Conservation (phyloP, 129 eudicot species). For the Flaveria bidentis region DNA sequence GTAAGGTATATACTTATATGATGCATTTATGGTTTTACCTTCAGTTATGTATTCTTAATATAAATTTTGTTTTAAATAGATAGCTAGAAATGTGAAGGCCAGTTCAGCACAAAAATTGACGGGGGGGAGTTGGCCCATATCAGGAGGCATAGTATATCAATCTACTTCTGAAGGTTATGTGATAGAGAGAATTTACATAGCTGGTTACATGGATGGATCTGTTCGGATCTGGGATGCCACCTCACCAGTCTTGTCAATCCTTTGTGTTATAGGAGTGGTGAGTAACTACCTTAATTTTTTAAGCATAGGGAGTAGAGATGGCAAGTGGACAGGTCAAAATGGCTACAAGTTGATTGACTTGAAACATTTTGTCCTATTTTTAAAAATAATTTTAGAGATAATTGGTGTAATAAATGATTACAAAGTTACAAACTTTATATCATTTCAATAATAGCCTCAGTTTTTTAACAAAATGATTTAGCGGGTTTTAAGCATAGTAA, state of each 20-base stretch:
- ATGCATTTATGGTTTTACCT: neutral
- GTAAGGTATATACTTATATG: slow-evolving; percentile 40
- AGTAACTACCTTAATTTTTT: neutral
- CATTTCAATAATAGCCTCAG: neutral
- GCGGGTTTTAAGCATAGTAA: neutral
- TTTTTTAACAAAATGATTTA: neutral
- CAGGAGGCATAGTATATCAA: slow-evolving; percentile 73
- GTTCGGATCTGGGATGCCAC: slow-evolving; percentile 92
- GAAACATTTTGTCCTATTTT: neutral
- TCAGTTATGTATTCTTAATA: slow-evolving; percentile 18
- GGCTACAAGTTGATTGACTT: neutral
- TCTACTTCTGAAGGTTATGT: slow-evolving; percentile 42
- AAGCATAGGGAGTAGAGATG: neutral
- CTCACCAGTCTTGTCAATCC: slow-evolving; percentile 61
- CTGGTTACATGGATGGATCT: slow-evolving; percentile 92
- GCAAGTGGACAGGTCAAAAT: neutral
- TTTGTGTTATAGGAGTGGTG: slow-evolving; percentile 62
- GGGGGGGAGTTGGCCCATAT: slow-evolving; percentile 62
- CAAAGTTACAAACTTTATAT: neutral
- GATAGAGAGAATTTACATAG: slow-evolving; percentile 55
- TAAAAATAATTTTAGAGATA: neutral
- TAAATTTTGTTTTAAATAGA: slow-evolving; percentile 45
- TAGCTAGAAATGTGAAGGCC: slow-evolving; percentile 38
- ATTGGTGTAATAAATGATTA: neutral
- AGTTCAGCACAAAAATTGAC: slow-evolving; percentile 34